Evolutionary conservation across 352 stramenopile genomes (phyloP).

Genomic region (Phytophthora pisi): DNA sequence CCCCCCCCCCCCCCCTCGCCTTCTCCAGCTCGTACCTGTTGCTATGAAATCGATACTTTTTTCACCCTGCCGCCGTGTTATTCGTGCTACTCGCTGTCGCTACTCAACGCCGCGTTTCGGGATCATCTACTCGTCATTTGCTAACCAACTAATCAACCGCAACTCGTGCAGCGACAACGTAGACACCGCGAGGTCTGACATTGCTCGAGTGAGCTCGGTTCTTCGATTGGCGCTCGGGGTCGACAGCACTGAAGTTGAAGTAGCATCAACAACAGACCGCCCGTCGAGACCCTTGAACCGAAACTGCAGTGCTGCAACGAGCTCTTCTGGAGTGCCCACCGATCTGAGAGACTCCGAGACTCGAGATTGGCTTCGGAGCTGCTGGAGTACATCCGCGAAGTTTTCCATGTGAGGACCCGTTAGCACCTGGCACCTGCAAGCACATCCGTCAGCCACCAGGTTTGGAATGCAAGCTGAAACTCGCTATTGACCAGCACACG

Average conservation of each 20-base stretch:
- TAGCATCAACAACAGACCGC: not conserved
- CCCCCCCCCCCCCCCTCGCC: conserved; percentile 14
- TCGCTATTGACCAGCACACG: not conserved
- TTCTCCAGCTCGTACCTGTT: conserved; percentile 29
- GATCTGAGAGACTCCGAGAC: conserved; percentile 20
- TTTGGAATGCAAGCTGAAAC: not conserved
- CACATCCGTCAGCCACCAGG: not conserved
- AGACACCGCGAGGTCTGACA: conserved; percentile 38
- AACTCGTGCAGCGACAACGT: conserved; percentile 40
- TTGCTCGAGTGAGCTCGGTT: conserved; percentile 31
- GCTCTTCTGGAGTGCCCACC: conserved; percentile 19
- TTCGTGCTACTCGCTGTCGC: conserved; percentile 7
- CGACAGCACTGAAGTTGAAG: not conserved
- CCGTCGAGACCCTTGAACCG: conserved; percentile 18
- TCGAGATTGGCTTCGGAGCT: conserved; percentile 24
- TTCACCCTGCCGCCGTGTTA: conserved; percentile 23
- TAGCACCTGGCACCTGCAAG: conserved; percentile 63
- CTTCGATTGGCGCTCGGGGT: not conserved
- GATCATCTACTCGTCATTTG: conserved; percentile 1
- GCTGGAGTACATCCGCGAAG: conserved; percentile 59
- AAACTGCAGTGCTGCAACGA: conserved; percentile 27
- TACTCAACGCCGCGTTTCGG: not conserved
- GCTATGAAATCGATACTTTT: conserved; percentile 40
- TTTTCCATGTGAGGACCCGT: conserved; percentile 75
- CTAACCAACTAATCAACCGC: conserved; percentile 46